phyloP scores from a whole-genome alignment of 495 filamentous ascomycete species.

The Tricharina praecox region DNA sequence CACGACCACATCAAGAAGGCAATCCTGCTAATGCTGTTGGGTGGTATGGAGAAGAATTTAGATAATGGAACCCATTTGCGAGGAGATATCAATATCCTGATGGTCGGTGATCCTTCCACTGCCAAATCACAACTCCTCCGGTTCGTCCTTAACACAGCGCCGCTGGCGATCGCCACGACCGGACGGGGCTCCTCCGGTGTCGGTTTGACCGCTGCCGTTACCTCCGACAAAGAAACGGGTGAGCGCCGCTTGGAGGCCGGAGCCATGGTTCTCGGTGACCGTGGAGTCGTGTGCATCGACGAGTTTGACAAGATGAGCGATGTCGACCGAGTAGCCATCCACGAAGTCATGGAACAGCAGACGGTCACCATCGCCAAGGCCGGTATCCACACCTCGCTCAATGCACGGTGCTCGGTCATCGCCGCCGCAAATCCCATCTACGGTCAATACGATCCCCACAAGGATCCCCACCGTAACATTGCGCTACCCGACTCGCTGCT shows the following conservation, averaged over 20 bases:
- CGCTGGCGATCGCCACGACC: slow-evolving; percentile 91
- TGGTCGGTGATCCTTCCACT: slow-evolving; percentile 98
- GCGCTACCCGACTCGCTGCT: slow-evolving; percentile 91
- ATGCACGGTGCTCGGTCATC: slow-evolving; percentile 91
- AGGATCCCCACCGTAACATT: slow-evolving; percentile 97
- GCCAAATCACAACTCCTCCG: slow-evolving; percentile 95
- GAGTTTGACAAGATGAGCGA: slow-evolving; percentile 99
- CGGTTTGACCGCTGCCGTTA: slow-evolving; percentile 93
- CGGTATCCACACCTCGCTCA: slow-evolving; percentile 93
- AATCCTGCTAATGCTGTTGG: slow-evolving; percentile 90
- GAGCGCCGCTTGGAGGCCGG: slow-evolving; percentile 89
- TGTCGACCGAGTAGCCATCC: slow-evolving; percentile 92
- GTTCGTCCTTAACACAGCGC: slow-evolving; percentile 94
- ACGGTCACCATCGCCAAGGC: slow-evolving; percentile 98
- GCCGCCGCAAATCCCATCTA: slow-evolving; percentile 96
- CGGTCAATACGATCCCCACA: slow-evolving; percentile 95
- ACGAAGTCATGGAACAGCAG: slow-evolving; percentile 99
- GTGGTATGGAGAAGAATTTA: slow-evolving; percentile 96
- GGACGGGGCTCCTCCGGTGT: slow-evolving; percentile 95
- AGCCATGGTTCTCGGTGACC: slow-evolving; percentile 96
- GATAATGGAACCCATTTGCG: slow-evolving; percentile 96
- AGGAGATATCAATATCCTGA: slow-evolving; percentile 95
- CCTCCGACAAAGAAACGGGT: slow-evolving; percentile 91
- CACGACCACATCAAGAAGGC: slow-evolving; percentile 98
- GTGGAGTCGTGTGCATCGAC: slow-evolving; percentile 96